Conservation (phyloP, 2,329 filamentous ascomycete species). For the Lecanicillium sp. region DNA sequence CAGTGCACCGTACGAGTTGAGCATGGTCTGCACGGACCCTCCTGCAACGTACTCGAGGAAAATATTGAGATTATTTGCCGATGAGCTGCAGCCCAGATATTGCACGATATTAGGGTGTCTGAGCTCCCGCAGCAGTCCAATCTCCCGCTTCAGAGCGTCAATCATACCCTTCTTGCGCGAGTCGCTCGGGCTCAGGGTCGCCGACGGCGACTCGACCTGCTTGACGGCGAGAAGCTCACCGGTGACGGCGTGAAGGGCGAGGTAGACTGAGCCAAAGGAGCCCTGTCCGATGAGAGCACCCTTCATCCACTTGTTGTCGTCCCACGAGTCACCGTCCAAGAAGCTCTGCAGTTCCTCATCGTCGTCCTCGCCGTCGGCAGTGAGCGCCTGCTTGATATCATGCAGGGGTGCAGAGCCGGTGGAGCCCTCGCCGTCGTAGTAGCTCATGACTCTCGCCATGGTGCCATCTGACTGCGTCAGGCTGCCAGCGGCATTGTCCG, state of each 20-base stretch:
- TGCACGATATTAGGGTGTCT: constrained; percentile 97
- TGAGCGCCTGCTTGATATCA: constrained; percentile 77
- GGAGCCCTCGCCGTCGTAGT: constrained; percentile 75
- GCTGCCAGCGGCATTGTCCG: constrained; percentile 63
- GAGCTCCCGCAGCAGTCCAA: constrained; percentile 85
- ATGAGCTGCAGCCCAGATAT: constrained; percentile 91
- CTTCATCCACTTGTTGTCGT: constrained; percentile 99
- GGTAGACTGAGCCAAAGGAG: constrained; percentile 91
- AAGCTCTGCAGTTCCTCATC: constrained; percentile 89
- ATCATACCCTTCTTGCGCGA: constrained; percentile 97
- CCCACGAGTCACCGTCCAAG: constrained; percentile 87
- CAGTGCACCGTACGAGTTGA: constrained; percentile 94
- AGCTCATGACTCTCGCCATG: constrained; percentile 60
- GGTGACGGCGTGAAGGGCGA: constrained; percentile 91
- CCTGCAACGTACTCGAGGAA: constrained; percentile 98
- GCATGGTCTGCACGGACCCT: constrained; percentile 95
- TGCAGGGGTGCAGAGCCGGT: constrained; percentile 69
- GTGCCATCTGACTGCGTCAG: constrained; percentile 74
- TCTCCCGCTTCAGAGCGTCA: constrained; percentile 92
- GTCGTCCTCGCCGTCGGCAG: constrained; percentile 84
- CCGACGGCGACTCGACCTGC: constrained; percentile 88
- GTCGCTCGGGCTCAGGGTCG: constrained; percentile 67
- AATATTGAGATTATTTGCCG: constrained; percentile 92
- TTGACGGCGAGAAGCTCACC: constrained; percentile 97
- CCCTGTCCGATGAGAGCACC: constrained; percentile 94